These are phyloP conservation scores for Candida albicans DNA, from an alignment of 1,139 yeast genomes.

Conservation along the genomic window DNA sequence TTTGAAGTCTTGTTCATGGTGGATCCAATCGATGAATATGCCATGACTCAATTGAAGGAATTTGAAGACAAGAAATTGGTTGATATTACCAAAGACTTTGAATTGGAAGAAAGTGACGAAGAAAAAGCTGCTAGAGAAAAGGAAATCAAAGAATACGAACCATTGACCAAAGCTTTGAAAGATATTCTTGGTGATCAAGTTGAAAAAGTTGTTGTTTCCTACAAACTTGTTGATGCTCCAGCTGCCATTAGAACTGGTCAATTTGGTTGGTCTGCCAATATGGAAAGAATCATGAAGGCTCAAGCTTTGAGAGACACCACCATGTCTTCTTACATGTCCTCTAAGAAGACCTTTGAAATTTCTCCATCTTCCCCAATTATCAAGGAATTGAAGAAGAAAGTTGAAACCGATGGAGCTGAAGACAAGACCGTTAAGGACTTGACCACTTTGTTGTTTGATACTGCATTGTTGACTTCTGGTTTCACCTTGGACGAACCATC, in stretches of 20 bases:
- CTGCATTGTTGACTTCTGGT: slow-evolving; percentile 98
- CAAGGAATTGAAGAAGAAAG: slow-evolving; percentile 93
- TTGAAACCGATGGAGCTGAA: slow-evolving; percentile 94
- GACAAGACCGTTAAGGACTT: slow-evolving; percentile 98
- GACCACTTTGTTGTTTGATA: slow-evolving; percentile 93
- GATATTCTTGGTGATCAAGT: slow-evolving; percentile 98
- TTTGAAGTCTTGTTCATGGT: slow-evolving; percentile 97
- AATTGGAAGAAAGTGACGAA: slow-evolving; percentile 97
- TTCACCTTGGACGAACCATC: slow-evolving; percentile 98
- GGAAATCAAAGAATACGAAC: slow-evolving; percentile 90
- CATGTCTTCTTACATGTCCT: slow-evolving; percentile 99
- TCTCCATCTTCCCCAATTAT: slow-evolving; percentile 96
- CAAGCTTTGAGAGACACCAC: slow-evolving; percentile 99
- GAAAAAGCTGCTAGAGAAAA: slow-evolving; percentile 93
- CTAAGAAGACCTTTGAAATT: slow-evolving; percentile 98
- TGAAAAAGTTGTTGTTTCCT: slow-evolving; percentile 98
- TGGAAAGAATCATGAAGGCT: slow-evolving; percentile 99
- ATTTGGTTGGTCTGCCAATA: slow-evolving; percentile 99
- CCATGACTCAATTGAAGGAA: slow-evolving; percentile 99
- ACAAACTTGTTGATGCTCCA: slow-evolving; percentile 97
- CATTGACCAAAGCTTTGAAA: slow-evolving; percentile 92
- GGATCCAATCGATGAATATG: slow-evolving; percentile 99
- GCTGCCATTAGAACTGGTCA: slow-evolving; percentile 99
- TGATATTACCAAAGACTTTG: slow-evolving; percentile 98
- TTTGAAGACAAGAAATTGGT: slow-evolving; percentile 99